Base-by-base conservation (phyloP, 2,329 filamentous ascomycete genomes). In the Laburnicola sp. region DNA sequence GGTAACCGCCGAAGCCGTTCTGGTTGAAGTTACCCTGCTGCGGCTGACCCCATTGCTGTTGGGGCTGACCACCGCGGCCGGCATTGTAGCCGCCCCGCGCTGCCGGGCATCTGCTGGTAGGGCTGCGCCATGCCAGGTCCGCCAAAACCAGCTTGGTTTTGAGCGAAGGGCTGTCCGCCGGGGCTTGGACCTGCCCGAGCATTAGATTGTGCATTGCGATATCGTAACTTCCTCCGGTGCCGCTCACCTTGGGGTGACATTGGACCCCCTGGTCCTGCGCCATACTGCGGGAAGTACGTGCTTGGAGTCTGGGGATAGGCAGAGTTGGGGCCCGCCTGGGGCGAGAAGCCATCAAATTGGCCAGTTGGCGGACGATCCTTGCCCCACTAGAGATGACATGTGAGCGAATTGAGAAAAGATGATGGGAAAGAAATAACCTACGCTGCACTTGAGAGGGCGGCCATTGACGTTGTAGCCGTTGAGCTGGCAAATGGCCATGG, bases 381-480 rank as follows among this genome's bases (percentile, higher is more conserved):
- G 72, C 94, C 94, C 94, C 94, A 99, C 93, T 97, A 70, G 60
- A 61, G 54, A 66, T 77, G 51, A 60, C 53, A 54, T 59, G 58
- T 66, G 48, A 70, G 68, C 59, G 44, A 63, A 42, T 26, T 48
- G 48, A 53, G 58, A 55, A 44, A 26, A 48, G 54, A 60, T 60
- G 51, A 53, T 49, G 53, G 53, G 38, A 47, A 28, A 58, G 45
- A 47, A 87, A 58, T 43, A 45, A 87, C 93, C 79, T 88, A 97
- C 93, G 75, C 93, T 97, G 83, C 94, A 99, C 82, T 99, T 99
- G 64, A 99, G 77, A 46, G 94, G 94, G 60, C 94, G 87, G 45
- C 94, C 94, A 68, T 99, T 97, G 65, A 99, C 93, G 63, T 97
- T 95, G 79, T 97, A 99, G 28, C 93, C 93, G 66, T 93, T 97